Evolutionary conservation across 106 monocot species (phyloP).

Genomic region (Dendrobium officinale): DNA sequence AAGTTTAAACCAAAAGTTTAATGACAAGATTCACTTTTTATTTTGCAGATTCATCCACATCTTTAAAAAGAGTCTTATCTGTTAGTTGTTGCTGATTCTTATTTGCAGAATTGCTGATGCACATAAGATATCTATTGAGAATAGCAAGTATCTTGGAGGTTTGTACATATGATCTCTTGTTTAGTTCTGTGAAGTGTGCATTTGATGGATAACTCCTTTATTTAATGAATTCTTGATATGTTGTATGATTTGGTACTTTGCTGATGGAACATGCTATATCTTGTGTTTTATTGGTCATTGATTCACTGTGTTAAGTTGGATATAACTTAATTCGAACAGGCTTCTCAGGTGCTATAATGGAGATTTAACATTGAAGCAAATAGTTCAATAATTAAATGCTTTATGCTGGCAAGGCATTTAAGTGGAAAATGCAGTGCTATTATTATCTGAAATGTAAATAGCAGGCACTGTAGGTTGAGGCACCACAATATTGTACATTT

Average conservation of each 20-base stretch:
- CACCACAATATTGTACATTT: not conserved
- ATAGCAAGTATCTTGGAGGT: constrained; percentile 99
- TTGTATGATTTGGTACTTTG: not conserved
- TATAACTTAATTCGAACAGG: not conserved
- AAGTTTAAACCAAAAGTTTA: not conserved
- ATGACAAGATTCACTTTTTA: not conserved
- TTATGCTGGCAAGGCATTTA: not conserved
- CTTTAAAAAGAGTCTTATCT: not conserved
- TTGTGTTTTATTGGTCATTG: not conserved
- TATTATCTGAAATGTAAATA: not conserved
- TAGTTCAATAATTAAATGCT: not conserved
- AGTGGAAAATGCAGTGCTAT: not conserved
- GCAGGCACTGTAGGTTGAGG: not conserved
- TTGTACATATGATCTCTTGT: constrained; percentile 13
- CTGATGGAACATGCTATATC: not conserved
- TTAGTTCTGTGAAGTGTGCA: not conserved
- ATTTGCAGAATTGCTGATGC: constrained; percentile 70
- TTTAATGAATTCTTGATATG: not conserved
- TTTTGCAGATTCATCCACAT: not conserved
- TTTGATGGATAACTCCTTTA: not conserved
- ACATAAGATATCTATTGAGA: constrained; percentile 95
- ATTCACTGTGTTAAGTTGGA: not conserved
- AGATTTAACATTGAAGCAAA: not conserved
- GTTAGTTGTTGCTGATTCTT: not conserved
- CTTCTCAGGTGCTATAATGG: not conserved